Evolutionary conservation across 371 early-diverging fungal genomes (phyloP).

Genomic region (Mucor irregularis): DNA sequence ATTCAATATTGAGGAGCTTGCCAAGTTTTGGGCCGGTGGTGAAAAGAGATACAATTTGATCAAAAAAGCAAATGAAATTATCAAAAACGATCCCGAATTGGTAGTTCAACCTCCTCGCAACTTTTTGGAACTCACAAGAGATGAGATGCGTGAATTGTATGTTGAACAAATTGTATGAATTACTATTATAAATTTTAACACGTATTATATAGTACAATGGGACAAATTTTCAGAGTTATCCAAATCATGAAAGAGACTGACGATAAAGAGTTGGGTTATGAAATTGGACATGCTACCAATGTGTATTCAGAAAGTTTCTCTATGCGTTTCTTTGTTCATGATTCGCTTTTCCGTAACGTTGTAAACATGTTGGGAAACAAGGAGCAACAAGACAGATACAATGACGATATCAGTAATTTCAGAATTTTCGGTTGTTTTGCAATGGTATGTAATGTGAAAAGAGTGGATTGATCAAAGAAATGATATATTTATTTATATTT

Average conservation of each 20-base stretch:
- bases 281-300: slow-evolving; percentile 20
- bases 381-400: slow-evolving; percentile 59
- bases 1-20: slow-evolving; percentile 55
- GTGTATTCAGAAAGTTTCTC: slow-evolving; percentile 61
- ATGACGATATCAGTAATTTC: slow-evolving; percentile 52
- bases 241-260: slow-evolving; percentile 20
- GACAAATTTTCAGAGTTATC: slow-evolving; percentile 52
- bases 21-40: slow-evolving; percentile 50
- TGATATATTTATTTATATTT: too few relatives aligned
- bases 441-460: too few relatives aligned
- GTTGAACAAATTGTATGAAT: background rate
- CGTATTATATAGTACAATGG: slow-evolving; percentile 46
- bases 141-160: slow-evolving; percentile 64
- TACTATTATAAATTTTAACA: background rate
- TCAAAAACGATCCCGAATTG: slow-evolving; percentile 61
- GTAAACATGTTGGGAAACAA: slow-evolving; percentile 59
- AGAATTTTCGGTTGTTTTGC: slow-evolving; percentile 69
- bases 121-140: slow-evolving; percentile 57
- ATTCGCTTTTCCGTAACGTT: slow-evolving; percentile 57
- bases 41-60: slow-evolving; percentile 39
- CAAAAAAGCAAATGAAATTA: background rate
- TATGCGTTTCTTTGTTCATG: slow-evolving; percentile 67
- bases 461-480: too few relatives aligned
- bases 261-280: slow-evolving; percentile 14
- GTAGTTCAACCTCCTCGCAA: slow-evolving; percentile 54